A percentile compares a stretch with the other conserved stretches of the same genome.
These are phyloP conservation scores for Hygrophila difformis DNA, from an alignment of 257 asterid genomes.

Conservation along the genomic window DNA sequence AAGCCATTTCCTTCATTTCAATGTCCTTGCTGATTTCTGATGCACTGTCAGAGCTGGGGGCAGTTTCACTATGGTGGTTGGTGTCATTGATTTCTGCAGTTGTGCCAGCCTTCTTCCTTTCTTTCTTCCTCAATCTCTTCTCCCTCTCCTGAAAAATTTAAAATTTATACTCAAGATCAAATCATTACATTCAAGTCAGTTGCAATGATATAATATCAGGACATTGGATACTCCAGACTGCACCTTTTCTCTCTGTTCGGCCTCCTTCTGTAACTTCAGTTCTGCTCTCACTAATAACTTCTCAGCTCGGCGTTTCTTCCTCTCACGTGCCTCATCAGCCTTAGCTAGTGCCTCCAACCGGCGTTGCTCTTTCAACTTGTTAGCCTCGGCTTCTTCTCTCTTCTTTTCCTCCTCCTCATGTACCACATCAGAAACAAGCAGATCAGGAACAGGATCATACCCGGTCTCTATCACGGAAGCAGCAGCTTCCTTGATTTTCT, in stretches of 20 bases:
- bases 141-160: conserved; percentile 63
- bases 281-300: conserved; percentile 70
- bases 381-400: conserved; percentile 43
- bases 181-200: too few species aligned
- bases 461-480: conserved; percentile 23
- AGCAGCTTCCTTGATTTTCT: conserved; percentile 17
- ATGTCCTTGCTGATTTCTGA: conserved; percentile 33
- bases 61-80: conserved; percentile 30
- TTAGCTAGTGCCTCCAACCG: conserved; percentile 65
- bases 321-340: conserved; percentile 85
- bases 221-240: conserved; percentile 7
- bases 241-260: conserved; percentile 88
- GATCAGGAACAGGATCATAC: conserved; percentile 20
- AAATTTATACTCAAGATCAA: conserved; percentile 8
- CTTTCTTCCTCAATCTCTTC: conserved; percentile 84
- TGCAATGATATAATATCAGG: too few species aligned
- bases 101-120: conserved; percentile 50
- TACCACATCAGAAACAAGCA: conserved; percentile 20
- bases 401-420: conserved; percentile 44
- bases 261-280: conserved; percentile 71
- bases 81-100: conserved; percentile 31
- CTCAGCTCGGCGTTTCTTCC: conserved; percentile 79
- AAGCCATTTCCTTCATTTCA: conserved; percentile 32
- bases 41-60: conserved; percentile 31
- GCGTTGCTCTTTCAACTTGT: conserved; percentile 64